These are phyloP conservation scores for Acarospora socialis DNA, from an alignment of 2,329 filamentous ascomycete species.

Conservation along the genomic window DNA sequence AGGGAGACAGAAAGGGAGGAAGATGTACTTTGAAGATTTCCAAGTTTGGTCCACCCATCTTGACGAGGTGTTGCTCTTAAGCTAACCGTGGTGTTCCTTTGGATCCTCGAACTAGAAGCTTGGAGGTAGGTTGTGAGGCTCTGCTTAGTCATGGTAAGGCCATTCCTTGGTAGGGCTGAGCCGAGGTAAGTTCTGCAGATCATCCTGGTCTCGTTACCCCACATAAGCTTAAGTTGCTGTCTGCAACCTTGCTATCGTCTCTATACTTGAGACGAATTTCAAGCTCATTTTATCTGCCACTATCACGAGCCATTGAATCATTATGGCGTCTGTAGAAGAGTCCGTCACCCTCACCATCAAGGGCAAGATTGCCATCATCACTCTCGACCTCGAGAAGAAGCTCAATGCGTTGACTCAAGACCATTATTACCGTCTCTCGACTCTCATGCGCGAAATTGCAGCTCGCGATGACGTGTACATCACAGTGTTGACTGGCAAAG, in stretches of 20 bases:
- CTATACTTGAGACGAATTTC: no score
- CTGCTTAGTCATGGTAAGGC: no score
- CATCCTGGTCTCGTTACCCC: no score
- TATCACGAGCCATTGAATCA: no score
- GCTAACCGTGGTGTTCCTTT: no score
- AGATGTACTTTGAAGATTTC: conserved; percentile 77
- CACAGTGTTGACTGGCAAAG: conserved; percentile 71
- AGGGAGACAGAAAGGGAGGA: neutral
- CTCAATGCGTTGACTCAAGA: conserved; percentile 65
- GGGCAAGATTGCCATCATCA: conserved; percentile 67
- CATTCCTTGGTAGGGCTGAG: no score
- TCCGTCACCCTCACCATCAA: conserved; percentile 46
- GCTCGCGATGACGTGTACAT: conserved; percentile 65
- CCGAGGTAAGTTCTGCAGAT: no score
- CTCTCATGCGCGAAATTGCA: conserved; percentile 63
- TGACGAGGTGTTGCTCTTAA: no score
- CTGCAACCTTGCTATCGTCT: no score
- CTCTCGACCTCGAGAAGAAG: conserved; percentile 71
- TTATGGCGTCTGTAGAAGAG: conserved; percentile 28
- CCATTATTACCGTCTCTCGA: conserved; percentile 65
- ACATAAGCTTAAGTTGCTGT: no score
- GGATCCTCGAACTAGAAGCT: conserved; percentile 4
- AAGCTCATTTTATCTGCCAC: no score
- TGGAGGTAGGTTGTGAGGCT: neutral
- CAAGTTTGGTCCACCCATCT: conserved; percentile 69